Conservation (phyloP, 2,329 filamentous ascomycete genomes). For the Claviceps africana region DNA sequence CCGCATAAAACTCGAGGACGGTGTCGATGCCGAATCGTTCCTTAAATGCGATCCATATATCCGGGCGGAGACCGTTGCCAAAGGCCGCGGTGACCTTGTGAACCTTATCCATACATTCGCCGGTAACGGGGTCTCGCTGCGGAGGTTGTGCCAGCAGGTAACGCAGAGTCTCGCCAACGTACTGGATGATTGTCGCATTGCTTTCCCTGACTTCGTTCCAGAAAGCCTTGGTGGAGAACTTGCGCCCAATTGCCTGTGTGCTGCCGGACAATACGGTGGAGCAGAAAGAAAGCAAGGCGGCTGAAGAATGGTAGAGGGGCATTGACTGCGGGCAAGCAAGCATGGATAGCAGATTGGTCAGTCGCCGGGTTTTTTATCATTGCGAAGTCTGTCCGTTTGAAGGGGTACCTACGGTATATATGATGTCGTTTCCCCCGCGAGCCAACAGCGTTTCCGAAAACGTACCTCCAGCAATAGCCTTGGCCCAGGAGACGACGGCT, state of each 20-base stretch:
- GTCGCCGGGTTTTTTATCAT: background rate
- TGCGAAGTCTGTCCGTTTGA: background rate
- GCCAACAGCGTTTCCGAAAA: constrained; percentile 33
- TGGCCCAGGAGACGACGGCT: constrained; percentile 61
- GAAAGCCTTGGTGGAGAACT: constrained; percentile 65
- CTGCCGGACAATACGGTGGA: constrained; percentile 45
- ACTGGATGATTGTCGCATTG: constrained; percentile 65
- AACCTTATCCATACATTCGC: constrained; percentile 54
- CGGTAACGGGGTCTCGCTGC: constrained; percentile 46
- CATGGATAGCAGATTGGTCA: background rate
- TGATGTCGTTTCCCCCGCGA: constrained; percentile 49
- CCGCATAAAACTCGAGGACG: constrained; percentile 69
- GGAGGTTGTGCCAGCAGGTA: constrained; percentile 60
- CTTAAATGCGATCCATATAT: constrained; percentile 76
- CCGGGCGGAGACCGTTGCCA: constrained; percentile 73
- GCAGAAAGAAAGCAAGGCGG: constrained; percentile 53
- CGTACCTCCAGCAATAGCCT: constrained; percentile 36
- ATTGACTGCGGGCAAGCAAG: constrained; percentile 39
- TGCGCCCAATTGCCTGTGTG: constrained; percentile 58
- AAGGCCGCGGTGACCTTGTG: constrained; percentile 64
- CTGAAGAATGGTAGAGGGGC: constrained; percentile 81
- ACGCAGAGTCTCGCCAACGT: constrained; percentile 76
- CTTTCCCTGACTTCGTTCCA: constrained; percentile 62
- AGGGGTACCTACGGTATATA: constrained; percentile 50
- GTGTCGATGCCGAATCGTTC: constrained; percentile 61